Evolutionary conservation across 306 rosid genomes (phyloP).

Genomic region (Alnus glutinosa): DNA sequence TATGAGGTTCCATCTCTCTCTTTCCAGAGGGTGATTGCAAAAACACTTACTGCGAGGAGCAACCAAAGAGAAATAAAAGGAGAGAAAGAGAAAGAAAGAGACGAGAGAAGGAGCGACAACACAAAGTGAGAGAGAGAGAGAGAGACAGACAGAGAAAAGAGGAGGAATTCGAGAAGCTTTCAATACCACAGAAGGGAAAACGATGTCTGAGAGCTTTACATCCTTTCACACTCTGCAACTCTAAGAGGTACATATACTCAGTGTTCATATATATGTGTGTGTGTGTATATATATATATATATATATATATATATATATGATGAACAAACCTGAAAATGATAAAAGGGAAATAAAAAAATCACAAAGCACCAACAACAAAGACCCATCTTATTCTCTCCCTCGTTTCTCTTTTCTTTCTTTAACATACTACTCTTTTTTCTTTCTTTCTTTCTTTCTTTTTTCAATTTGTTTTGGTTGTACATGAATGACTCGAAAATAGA

Average conservation of each 20-base stretch:
- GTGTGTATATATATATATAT: neutral
- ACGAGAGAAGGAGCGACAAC: slow-evolving; percentile 62
- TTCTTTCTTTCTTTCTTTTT: slow-evolving; percentile 15
- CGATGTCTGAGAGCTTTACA: slow-evolving; percentile 73
- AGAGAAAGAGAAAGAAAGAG: slow-evolving; percentile 71
- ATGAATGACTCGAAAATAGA: slow-evolving; percentile 25
- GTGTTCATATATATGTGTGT: neutral
- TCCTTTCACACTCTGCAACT: slow-evolving; percentile 71
- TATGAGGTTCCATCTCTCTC: slow-evolving; percentile 41
- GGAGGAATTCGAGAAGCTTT: slow-evolving; percentile 54
- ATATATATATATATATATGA: slow-evolving; percentile 10
- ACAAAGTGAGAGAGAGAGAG: slow-evolving; percentile 57
- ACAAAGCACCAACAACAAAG: slow-evolving; percentile 21
- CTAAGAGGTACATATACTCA: slow-evolving; percentile 50
- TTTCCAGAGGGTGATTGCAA: slow-evolving; percentile 65
- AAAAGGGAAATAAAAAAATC: slow-evolving; percentile 30
- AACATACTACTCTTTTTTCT: neutral
- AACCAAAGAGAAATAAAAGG: slow-evolving; percentile 40
- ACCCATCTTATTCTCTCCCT: slow-evolving; percentile 25
- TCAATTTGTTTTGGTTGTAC: neutral
- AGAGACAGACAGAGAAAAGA: slow-evolving; percentile 43
- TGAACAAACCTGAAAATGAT: slow-evolving; percentile 58
- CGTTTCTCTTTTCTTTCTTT: neutral
- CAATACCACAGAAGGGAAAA: slow-evolving; percentile 70
- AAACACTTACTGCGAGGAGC: slow-evolving; percentile 46